phyloP scores from a whole-genome alignment of 805 yeast genomes.

The Candida boidinii region DNA sequence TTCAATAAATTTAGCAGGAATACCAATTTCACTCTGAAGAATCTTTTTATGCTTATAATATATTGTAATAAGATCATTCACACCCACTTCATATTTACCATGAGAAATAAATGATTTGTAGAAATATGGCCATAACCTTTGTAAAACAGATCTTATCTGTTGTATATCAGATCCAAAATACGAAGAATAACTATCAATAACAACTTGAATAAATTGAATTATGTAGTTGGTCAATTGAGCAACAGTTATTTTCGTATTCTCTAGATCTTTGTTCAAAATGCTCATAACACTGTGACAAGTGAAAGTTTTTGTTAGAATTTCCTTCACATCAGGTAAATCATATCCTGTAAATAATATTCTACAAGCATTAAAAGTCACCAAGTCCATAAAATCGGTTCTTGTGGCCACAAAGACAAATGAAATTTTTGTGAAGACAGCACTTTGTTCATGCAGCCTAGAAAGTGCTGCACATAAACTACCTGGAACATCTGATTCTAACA shows the following conservation, averaged over 20 bases:
- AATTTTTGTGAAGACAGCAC: conserved; percentile 21
- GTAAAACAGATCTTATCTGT: conserved; percentile 19
- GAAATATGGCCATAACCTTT: conserved; percentile 22
- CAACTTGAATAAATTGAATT: conserved; percentile 30
- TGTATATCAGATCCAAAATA: conserved; percentile 37
- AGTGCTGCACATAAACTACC: conserved; percentile 32
- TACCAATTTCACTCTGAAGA: conserved; percentile 16
- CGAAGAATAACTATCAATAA: conserved; percentile 35
- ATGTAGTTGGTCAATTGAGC: conserved; percentile 13
- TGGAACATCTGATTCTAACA: conserved; percentile 16
- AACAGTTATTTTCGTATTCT: conserved; percentile 2
- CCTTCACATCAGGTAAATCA: conserved; percentile 24
- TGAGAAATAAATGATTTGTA: conserved; percentile 14
- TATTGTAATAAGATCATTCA: conserved; percentile 20
- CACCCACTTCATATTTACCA: conserved; percentile 12
- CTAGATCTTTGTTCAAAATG: not conserved
- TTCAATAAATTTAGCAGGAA: conserved; percentile 13
- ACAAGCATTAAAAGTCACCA: conserved; percentile 32
- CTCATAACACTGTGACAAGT: conserved; percentile 9
- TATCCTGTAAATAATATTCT: conserved; percentile 31
- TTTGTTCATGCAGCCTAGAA: conserved; percentile 33
- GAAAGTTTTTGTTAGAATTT: conserved; percentile 22
- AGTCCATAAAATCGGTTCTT: conserved; percentile 28
- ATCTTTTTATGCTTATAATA: conserved; percentile 17
- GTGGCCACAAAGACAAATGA: conserved; percentile 32